Percentiles rank a stretch among this genome's conserved stretches.
Evolutionary conservation across 2,329 filamentous ascomycete genomes (phyloP).

Genomic region (Monosporascus sp.): DNA sequence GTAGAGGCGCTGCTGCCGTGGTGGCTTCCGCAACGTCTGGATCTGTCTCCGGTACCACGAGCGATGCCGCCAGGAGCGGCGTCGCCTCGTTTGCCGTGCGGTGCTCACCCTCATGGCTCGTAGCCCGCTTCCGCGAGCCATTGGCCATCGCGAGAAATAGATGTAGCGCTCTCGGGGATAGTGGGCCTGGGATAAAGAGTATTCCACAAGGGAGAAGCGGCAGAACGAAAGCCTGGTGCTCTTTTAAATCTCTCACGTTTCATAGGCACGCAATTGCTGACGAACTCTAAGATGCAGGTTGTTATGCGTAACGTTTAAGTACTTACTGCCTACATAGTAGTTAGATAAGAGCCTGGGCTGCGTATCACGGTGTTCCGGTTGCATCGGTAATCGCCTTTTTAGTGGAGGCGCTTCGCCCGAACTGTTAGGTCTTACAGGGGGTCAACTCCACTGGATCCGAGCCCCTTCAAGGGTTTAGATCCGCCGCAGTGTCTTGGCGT

Average conservation of each 20-base stretch:
- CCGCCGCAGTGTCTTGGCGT: too few species aligned
- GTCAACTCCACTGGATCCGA: too few species aligned
- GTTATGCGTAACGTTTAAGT: neutral
- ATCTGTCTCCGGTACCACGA: slow-evolving; percentile 12
- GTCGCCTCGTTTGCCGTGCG: slow-evolving; percentile 22
- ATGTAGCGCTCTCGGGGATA: too few species aligned
- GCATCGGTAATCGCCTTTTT: too few species aligned
- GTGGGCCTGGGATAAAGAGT: too few species aligned
- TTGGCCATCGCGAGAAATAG: neutral
- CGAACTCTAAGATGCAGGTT: neutral
- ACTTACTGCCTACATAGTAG: too few species aligned
- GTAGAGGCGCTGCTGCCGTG: slow-evolving; percentile 7
- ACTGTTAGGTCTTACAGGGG: too few species aligned
- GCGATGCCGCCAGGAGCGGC: slow-evolving; percentile 21
- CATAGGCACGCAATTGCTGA: neutral
- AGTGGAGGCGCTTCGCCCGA: too few species aligned
- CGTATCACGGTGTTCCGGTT: neutral
- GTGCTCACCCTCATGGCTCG: neutral
- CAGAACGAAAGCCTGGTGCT: neutral
- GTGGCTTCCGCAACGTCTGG: slow-evolving; percentile 13
- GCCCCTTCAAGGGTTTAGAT: too few species aligned
- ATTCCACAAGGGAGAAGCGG: too few species aligned
- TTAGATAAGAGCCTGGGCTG: neutral
- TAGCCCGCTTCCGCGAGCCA: neutral
- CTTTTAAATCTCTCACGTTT: neutral